These are phyloP conservation scores for Blastobotrys mokoenaii DNA, from an alignment of 805 yeast genomes.

Conservation along the genomic window DNA sequence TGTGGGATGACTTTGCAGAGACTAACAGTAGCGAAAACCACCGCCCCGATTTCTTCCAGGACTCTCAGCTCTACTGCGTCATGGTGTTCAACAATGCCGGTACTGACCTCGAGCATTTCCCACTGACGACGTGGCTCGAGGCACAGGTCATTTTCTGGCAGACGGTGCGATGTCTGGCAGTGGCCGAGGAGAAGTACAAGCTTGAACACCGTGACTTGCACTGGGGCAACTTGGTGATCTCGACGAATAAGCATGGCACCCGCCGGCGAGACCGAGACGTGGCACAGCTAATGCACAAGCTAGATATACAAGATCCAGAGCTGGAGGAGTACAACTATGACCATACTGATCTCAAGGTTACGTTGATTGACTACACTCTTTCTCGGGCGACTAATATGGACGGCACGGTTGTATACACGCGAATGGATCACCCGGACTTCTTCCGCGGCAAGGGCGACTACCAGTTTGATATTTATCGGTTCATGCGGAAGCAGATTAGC, in stretches of 20 bases:
- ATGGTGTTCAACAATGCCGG: slow-evolving; percentile 31
- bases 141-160: slow-evolving; percentile 45
- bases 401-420: slow-evolving; percentile 34
- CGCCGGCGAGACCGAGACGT: slow-evolving; percentile 1
- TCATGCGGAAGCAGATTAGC: slow-evolving; percentile 37
- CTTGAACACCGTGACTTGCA: slow-evolving; percentile 71
- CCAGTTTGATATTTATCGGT: slow-evolving; percentile 51
- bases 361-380: slow-evolving; percentile 50
- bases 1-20: slow-evolving; percentile 37
- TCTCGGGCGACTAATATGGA: slow-evolving; percentile 37
- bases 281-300: slow-evolving; percentile 6
- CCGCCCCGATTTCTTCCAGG: slow-evolving; percentile 33
- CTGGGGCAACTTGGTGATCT: slow-evolving; percentile 52
- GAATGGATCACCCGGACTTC: slow-evolving; percentile 58
- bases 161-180: slow-evolving; percentile 39
- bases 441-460: slow-evolving; percentile 54
- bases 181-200: slow-evolving; percentile 42
- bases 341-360: slow-evolving; percentile 30
- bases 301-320: slow-evolving; percentile 8
- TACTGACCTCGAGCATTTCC: slow-evolving; percentile 37
- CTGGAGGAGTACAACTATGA: slow-evolving; percentile 11
- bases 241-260: slow-evolving; percentile 5
- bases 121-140: slow-evolving; percentile 31
- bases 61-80: slow-evolving; percentile 29
- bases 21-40: slow-evolving; percentile 26